Evolutionary conservation across 805 yeast genomes (phyloP).

Genomic region (Sungouiella thailandica): DNA sequence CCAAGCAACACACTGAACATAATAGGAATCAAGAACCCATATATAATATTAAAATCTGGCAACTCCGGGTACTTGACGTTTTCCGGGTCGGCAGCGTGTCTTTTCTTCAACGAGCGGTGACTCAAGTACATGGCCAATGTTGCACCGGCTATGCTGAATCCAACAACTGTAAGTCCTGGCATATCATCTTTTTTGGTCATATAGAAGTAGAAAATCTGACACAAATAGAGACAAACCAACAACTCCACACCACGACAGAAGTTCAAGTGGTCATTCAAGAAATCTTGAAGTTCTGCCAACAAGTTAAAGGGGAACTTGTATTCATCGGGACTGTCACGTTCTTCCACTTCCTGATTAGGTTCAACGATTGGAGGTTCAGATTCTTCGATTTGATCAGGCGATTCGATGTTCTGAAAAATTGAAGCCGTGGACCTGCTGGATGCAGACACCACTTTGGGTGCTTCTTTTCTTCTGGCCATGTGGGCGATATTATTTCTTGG

Average conservation of each 20-base stretch:
- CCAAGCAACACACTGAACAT: constrained; percentile 19
- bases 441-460: constrained; percentile 4
- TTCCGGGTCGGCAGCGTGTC: constrained; percentile 11
- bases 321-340: constrained; percentile 3
- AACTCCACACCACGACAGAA: constrained; percentile 29
- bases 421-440: constrained; percentile 14
- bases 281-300: constrained; percentile 33
- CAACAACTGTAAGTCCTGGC: constrained; percentile 17
- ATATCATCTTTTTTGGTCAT: constrained; percentile 14
- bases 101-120: constrained; percentile 17
- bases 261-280: constrained; percentile 29
- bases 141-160: constrained; percentile 33
- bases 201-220: constrained; percentile 27
- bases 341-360: not conserved
- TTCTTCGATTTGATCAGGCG: constrained; percentile 2
- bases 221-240: constrained; percentile 23
- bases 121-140: constrained; percentile 24
- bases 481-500: not conserved
- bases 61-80: constrained; percentile 15
- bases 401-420: constrained; percentile 8
- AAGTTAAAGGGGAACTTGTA: constrained; percentile 11
- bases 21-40: constrained; percentile 30
- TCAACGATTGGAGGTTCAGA: not conserved
- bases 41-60: constrained; percentile 36
- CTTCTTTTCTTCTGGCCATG: constrained; percentile 16